Conservation (phyloP, 371 early-diverging fungal genomes). For the Syncephalastrum contaminatum region DNA sequence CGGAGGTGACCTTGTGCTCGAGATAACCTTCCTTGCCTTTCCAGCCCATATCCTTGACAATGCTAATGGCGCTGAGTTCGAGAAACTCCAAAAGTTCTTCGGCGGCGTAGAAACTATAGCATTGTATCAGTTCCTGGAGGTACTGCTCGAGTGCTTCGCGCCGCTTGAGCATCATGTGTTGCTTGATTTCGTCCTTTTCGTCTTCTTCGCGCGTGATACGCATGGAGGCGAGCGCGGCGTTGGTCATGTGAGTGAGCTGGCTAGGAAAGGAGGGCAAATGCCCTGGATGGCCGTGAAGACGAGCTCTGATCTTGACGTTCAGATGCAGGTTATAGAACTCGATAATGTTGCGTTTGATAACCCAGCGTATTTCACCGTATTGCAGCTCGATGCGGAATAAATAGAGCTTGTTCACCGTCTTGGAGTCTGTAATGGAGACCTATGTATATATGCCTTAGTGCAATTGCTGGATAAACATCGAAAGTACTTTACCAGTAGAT, state of each 20-base stretch:
- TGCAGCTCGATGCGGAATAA: conserved; percentile 67
- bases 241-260: conserved; percentile 33
- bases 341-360: conserved; percentile 59
- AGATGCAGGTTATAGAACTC: conserved; percentile 74
- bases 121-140: conserved; percentile 54
- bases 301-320: conserved; percentile 44
- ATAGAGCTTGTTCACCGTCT: conserved; percentile 33
- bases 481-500: conserved; percentile 18
- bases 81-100: conserved; percentile 75
- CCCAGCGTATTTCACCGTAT: conserved; percentile 84
- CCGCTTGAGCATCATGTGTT: conserved; percentile 51
- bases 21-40: conserved; percentile 84
- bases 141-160: conserved; percentile 64
- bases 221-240: conserved; percentile 36
- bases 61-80: conserved; percentile 70
- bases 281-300: conserved; percentile 7
- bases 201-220: conserved; percentile 26
- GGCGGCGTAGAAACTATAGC: conserved; percentile 17
- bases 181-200: conserved; percentile 25
- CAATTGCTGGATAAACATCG: too few species aligned
- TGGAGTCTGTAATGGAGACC: conserved; percentile 50
- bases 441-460: conserved; percentile 5
- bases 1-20: conserved; percentile 44
- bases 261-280: conserved; percentile 46
- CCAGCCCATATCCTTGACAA: conserved; percentile 78